Base-by-base conservation (phyloP, 805 yeast genomes). In the Huiozyma sinensis region DNA sequence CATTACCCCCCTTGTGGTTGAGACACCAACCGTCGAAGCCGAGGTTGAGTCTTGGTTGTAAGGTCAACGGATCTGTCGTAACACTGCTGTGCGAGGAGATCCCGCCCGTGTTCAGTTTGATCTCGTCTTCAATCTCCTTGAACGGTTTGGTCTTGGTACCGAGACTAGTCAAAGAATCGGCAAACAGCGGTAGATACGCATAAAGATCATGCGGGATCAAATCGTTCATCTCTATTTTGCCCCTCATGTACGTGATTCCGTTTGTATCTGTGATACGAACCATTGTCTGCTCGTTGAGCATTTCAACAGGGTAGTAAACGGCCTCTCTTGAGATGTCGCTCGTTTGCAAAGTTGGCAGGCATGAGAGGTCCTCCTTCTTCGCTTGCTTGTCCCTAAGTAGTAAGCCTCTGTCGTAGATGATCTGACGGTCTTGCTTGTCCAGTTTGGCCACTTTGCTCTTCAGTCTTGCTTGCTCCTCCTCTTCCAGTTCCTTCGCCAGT, bases 51-150 rank as follows among this genome's bases (percentile, higher is more conserved):
- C 66, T 71, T 3, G 83, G 69, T 2, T 70, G 59, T 24, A 60
- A 49, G 12, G 78, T 70, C 41, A 74, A 58, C 34, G 87, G 81
- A 37, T 78, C 71, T 4, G 82, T 67, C 39, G 72, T 72, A 1
- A 79, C 75, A 48, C 75, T 69, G 6, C 77, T 68, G 17, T 75
- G 69, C n/a, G 88, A 74, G 5, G 78, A 68, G 13, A 92, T 61
- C 0, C 97, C 96, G 28, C 97, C 97, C 0, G 97, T 88, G 44
- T 73, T 71, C 41, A 81, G 68, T 56, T 82, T 85, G 52, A 92
- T 88, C 38, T 80, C 78, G 51, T 89, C 88, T 57, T 90, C 97
- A 46, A 92, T 72, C 33, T 80, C 82, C 24, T 86, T 83, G 75
- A 85, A 85, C 0, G 81, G 59, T 46, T 81, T 79, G 7, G 63